These are phyloP conservation scores for Ophiostoma tasmaniense DNA, from an alignment of 2,329 filamentous ascomycete genomes.

Conservation along the genomic window DNA sequence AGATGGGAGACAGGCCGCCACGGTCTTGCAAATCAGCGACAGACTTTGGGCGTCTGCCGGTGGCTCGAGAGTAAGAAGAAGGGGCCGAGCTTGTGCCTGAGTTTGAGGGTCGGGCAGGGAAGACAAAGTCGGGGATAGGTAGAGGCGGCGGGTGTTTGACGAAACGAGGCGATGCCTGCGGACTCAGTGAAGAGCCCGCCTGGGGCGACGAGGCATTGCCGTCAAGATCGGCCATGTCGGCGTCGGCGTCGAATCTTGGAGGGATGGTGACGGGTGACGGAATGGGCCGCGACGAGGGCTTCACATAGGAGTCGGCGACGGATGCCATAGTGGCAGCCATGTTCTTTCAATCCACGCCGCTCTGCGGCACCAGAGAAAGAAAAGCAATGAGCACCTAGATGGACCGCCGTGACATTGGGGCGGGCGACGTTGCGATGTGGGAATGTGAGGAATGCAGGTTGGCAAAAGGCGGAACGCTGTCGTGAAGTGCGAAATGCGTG, in stretches of 20 bases:
- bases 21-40: conserved; percentile 38
- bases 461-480: not conserved
- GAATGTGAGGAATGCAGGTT: not conserved
- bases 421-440: not conserved
- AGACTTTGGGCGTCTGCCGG: conserved; percentile 44
- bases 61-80: conserved; percentile 39
- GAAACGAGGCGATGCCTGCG: conserved; percentile 28
- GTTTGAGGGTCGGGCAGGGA: conserved; percentile 43
- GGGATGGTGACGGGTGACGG: conserved; percentile 25
- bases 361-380: conserved; percentile 36
- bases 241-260: conserved; percentile 24
- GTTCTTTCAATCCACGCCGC: conserved; percentile 33
- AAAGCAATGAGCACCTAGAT: conserved; percentile 32
- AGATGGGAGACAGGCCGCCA: conserved; percentile 15
- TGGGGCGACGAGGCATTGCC: conserved; percentile 17
- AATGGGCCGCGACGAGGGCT: conserved; percentile 22
- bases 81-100: conserved; percentile 41
- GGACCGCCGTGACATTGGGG: conserved; percentile 32
- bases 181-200: conserved; percentile 22
- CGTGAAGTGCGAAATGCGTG: not conserved
- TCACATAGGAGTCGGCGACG: conserved; percentile 15
- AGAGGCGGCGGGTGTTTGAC: conserved; percentile 27
- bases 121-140: conserved; percentile 54
- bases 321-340: conserved; percentile 26
- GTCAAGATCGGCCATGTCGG: not conserved